A percentile compares a stretch with the other conserved stretches of the same genome.
phyloP scores from a whole-genome alignment of 108 stramenopile species.

The Stephanodiscus minutulus region DNA sequence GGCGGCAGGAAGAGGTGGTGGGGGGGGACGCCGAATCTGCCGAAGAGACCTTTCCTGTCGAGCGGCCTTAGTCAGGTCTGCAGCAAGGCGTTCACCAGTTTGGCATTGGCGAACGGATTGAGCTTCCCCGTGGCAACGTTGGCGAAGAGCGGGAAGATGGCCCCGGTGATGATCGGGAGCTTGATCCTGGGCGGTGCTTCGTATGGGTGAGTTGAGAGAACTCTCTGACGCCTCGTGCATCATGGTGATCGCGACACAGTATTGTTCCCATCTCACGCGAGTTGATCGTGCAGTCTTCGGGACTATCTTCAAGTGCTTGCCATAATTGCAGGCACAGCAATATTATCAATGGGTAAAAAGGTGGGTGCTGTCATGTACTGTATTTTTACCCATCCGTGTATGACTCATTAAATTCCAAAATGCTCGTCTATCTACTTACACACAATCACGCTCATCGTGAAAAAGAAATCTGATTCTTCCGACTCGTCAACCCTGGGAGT shows the following conservation, averaged over 20 bases:
- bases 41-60: conserved; percentile 54
- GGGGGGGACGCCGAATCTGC: conserved; percentile 50
- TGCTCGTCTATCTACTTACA: too few relatives aligned
- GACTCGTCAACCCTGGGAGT: conserved; percentile 56
- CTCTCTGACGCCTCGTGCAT: background rate
- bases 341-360: conserved; percentile 70
- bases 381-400: background rate
- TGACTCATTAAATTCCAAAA: background rate
- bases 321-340: conserved; percentile 75
- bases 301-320: conserved; percentile 66
- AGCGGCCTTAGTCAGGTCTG: conserved; percentile 69
- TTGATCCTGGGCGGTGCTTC: conserved; percentile 62
- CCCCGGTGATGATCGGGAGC: conserved; percentile 85
- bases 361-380: conserved; percentile 6
- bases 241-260: background rate
- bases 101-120: conserved; percentile 68
- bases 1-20: conserved; percentile 14
- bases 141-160: conserved; percentile 92
- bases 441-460: background rate
- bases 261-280: background rate
- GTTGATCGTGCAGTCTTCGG: conserved; percentile 26
- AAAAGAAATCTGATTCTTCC: conserved; percentile 32
- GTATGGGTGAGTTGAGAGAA: conserved; percentile 36
- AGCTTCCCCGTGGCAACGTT: conserved; percentile 89
- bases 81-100: conserved; percentile 69